Base-by-base conservation (phyloP, 129 eudicot genomes). In the Ambrosia trifida region DNA sequence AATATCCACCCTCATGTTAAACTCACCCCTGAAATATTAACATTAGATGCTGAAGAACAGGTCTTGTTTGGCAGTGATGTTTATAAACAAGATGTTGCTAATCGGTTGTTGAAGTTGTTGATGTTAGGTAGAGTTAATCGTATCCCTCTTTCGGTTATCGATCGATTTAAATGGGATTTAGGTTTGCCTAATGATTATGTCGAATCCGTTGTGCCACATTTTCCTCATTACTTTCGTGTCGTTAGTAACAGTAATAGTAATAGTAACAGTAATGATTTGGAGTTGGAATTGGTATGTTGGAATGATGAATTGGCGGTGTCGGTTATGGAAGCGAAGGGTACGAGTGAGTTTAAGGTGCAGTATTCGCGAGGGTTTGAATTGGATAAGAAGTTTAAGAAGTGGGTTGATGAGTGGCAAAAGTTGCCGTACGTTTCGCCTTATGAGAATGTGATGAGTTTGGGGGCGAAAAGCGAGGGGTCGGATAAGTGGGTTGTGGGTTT, bases 401-500 rank as follows among this genome's bases (percentile, higher is more conserved):
- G 97, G 97, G 77, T 94, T 58, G 93, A 89, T 52, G 91, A 82
- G 53, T 94, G 96, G 98, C 96, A 94, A 68, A 94, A 89, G 84
- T 31, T 94, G 78, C 97, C 97, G 0, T 89, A 85, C 56, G n/a
- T 85, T 75, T 89, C 98, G 9, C 98, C 98, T 0, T 94, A 94
- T 73, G 85, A 84, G 63, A 84, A 80, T 72, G 83, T 69, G 11
- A 19, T 67, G 51, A 72, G 78, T 76, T 73, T 82, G 24, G 73
- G 63, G 35, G 62, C 80, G 0, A 81, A 74, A 36, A 83, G 90
- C 7, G 93, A 87, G 28, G 92, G 83, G 43, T 78, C 84, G 2
- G 98, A 89, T 79, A 94, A 79, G 77, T 94, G 97, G 97, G 82
- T 78, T 1, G 98, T 89, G 24, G 86, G 80, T 13, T 77, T 89